Evolutionary conservation across 2,329 filamentous ascomycete genomes (phyloP).

Genomic region (Penicillium italicum): DNA sequence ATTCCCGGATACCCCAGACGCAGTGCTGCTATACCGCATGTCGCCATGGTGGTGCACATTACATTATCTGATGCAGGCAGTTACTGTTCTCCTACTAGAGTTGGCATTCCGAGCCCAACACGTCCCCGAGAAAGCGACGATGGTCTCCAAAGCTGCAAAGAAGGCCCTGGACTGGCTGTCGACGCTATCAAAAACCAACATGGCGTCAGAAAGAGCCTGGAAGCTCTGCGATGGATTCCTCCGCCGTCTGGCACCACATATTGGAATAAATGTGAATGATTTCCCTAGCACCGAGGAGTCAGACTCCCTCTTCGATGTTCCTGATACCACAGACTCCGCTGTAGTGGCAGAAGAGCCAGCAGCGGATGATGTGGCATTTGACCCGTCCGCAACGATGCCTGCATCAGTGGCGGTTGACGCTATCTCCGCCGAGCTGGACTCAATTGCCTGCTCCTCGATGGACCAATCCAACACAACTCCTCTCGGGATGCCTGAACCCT

Average conservation of each 20-base stretch:
- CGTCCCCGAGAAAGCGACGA: constrained; percentile 40
- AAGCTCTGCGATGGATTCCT: constrained; percentile 38
- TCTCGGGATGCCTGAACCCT: constrained; percentile 17
- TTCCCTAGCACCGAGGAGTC: constrained; percentile 26
- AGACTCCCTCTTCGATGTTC: constrained; percentile 17
- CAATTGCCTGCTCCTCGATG: constrained; percentile 26
- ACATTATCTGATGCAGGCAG: constrained; percentile 46
- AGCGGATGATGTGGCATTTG: constrained; percentile 20
- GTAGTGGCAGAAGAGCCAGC: constrained; percentile 6
- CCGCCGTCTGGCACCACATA: constrained; percentile 32
- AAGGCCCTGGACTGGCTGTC: constrained; percentile 37
- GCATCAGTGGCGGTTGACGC: constrained; percentile 10
- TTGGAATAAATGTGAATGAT: constrained; percentile 31
- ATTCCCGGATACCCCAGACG: constrained; percentile 41
- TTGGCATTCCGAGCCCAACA: constrained; percentile 43
- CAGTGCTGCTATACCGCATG: constrained; percentile 35
- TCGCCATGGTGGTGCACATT: constrained; percentile 46
- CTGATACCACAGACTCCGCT: constrained; percentile 14
- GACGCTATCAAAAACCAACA: constrained; percentile 30
- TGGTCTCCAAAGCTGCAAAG: constrained; percentile 35
- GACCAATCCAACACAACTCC: constrained; percentile 20
- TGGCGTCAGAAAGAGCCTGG: constrained; percentile 33
- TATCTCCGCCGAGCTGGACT: constrained; percentile 22
- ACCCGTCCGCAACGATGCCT: constrained; percentile 14
- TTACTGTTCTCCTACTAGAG: constrained; percentile 44